Evolutionary conservation across 2,329 filamentous ascomycete genomes (phyloP), one percentile per base, ranked within the genome.

Genomic region (Penicillium hesseltinei): DNA sequence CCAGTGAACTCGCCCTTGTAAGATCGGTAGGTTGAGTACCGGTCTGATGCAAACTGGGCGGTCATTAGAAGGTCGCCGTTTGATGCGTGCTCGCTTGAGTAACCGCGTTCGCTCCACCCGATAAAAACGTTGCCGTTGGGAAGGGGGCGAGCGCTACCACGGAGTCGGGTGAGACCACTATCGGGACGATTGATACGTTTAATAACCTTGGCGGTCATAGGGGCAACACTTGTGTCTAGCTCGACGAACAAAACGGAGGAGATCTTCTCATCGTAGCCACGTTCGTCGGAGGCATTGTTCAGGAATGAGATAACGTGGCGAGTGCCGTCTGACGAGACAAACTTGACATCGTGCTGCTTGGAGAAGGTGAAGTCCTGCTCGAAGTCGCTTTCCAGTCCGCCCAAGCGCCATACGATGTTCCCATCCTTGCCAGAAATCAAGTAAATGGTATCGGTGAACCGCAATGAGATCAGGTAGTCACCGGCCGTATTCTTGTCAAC

Each of bases 381-480:
- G 49, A 75, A 74, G 50, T 73, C 60, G 7, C 67, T 70, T 25
- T 66, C 60, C 15, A 59, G 58, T 5, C 74, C 75, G 19, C 75
- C 74, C 4, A 78, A 69, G 7, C 71, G 67, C 76, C 76, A 78
- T 39, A 75, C 60, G 38, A 78, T 69, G 25, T 62, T 58, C 9
- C 74, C 73, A 45, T 75, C 69, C 8, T 68, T 48, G 1, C 74
- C 73, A 2, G 71, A 75, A 17, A 78, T 71, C 40, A 72, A 66
- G 58, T 77, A 78, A 42, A 78, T 66, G 3, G 70, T 69, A 62
- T 71, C 70, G 5, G 72, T 73, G 60, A 74, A 73, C 7, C 76
- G 71, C 7, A 71, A 65, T 2, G 76, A 78, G 9, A 78, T 60
- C 10, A 78, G 62, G 46, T 75, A 77, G 58, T 78, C 73, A 2